phyloP scores from a whole-genome alignment of 164 flowering plant genomes.

The Stephania cephalantha region DNA sequence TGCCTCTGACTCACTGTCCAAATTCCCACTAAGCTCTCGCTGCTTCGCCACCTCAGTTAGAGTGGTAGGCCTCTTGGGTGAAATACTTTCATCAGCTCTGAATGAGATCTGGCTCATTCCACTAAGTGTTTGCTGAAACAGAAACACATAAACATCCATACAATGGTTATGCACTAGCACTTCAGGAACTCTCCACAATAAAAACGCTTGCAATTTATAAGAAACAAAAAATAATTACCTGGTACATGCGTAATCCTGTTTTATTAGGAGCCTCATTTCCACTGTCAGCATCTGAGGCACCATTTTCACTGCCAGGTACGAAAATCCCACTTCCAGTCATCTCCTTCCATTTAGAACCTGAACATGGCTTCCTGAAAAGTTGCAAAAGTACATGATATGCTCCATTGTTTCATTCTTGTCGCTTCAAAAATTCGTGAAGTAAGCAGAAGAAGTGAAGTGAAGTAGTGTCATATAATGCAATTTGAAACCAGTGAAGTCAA shows the following conservation, averaged over 20 bases:
- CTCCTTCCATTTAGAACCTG: conserved; percentile 78
- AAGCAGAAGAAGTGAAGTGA: too few relatives aligned
- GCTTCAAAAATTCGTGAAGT: too few relatives aligned
- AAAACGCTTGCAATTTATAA: not conserved
- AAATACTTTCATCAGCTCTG: conserved; percentile 61
- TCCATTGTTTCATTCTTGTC: too few relatives aligned
- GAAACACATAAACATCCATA: not conserved
- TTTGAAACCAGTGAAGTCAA: too few relatives aligned
- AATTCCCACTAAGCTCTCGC: conserved; percentile 83
- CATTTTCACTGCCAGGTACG: conserved; percentile 46
- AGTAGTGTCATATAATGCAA: too few relatives aligned
- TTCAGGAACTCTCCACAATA: not conserved
- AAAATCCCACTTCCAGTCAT: conserved; percentile 96
- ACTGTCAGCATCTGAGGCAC: conserved; percentile 39
- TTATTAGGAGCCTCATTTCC: conserved; percentile 39
- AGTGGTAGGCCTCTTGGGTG: conserved; percentile 72
- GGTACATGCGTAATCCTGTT: conserved; percentile 78
- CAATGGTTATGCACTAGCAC: not conserved
- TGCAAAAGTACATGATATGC: not conserved
- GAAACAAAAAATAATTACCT: conserved; percentile 36
- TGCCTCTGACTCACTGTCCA: conserved; percentile 59
- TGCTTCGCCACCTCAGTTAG: conserved; percentile 90
- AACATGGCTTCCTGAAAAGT: conserved; percentile 82
- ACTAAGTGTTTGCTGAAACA: conserved; percentile 61
- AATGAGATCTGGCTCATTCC: conserved; percentile 94